Evolutionary conservation across 768 basidiomycete species (phyloP).

Genomic region (Chalciporus piperatus): DNA sequence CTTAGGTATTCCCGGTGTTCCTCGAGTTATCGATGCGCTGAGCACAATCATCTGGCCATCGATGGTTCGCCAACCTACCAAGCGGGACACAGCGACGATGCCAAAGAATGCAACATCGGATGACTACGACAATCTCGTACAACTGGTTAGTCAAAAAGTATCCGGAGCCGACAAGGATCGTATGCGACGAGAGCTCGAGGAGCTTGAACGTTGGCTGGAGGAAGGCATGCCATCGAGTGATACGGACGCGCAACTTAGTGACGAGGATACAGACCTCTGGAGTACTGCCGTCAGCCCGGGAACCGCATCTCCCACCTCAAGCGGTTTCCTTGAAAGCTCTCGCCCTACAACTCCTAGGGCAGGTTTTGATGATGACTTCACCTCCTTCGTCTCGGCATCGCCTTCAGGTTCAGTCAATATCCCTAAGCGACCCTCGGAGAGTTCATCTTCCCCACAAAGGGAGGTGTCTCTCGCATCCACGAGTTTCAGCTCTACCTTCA

Average conservation of each 20-base stretch:
- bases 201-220: constrained; percentile 61
- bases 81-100: not conserved
- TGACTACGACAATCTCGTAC: constrained; percentile 21
- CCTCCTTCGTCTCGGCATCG: constrained; percentile 65
- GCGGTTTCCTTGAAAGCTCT: constrained; percentile 18
- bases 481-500: constrained; percentile 29
- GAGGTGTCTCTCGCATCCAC: constrained; percentile 10
- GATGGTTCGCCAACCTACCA: constrained; percentile 40
- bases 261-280: constrained; percentile 38
- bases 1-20: constrained; percentile 52
- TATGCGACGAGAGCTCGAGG: constrained; percentile 52
- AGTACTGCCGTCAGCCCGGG: constrained; percentile 33
- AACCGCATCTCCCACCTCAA: constrained; percentile 24
- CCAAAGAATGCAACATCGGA: constrained; percentile 8
- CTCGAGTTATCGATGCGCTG: constrained; percentile 73
- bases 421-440: not conserved
- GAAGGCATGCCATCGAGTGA: constrained; percentile 31
- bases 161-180: constrained; percentile 30
- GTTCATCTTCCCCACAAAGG: not conserved
- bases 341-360: constrained; percentile 32
- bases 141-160: constrained; percentile 18
- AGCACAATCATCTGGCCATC: constrained; percentile 91
- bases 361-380: constrained; percentile 82
- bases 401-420: constrained; percentile 21
- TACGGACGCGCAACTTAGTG: constrained; percentile 14